A percentile compares a stretch with the other conserved stretches of the same genome.
phyloP scores from a whole-genome alignment of 1,284 basidiomycete genomes.

The Sporisorium exsertum region DNA sequence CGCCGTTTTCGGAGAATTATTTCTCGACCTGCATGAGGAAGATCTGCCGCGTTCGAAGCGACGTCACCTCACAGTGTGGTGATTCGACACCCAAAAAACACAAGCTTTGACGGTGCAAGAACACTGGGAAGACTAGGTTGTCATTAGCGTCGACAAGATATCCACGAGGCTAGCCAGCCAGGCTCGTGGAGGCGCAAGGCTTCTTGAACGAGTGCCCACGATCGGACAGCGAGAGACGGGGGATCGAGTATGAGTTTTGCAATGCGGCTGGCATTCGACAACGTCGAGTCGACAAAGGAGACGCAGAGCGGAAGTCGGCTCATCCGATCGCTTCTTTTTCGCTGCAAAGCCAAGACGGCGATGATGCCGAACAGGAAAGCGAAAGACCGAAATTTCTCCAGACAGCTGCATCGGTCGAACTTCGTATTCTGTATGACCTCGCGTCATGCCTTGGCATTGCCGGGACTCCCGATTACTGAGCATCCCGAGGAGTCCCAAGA shows the following conservation, averaged over 20 bases:
- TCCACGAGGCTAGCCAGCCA: no score
- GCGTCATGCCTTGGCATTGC: constrained; percentile 20
- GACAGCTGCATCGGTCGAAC: constrained; percentile 38
- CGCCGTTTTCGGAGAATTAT: constrained; percentile 27
- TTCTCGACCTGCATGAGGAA: constrained; percentile 13
- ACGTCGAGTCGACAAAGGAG: background rate
- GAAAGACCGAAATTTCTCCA: constrained; percentile 10
- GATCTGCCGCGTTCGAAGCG: constrained; percentile 18
- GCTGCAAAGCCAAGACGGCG: background rate
- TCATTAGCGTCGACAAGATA: no score
- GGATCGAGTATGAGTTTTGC: no score
- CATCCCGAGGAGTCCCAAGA: background rate
- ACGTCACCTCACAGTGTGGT: constrained; percentile 19
- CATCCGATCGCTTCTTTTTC: background rate
- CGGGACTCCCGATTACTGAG: background rate
- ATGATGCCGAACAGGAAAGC: background rate
- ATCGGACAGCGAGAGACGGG: no score
- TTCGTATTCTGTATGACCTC: constrained; percentile 2
- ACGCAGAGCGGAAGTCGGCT: background rate
- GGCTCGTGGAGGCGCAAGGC: no score
- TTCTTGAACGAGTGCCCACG: no score
- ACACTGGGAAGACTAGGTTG: no score
- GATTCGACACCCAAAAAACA: background rate
- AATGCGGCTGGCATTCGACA: no score
- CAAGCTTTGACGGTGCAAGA: no score